Evolutionary conservation across 164 flowering plant species (phyloP).

Genomic region (Magnolia sinica): DNA sequence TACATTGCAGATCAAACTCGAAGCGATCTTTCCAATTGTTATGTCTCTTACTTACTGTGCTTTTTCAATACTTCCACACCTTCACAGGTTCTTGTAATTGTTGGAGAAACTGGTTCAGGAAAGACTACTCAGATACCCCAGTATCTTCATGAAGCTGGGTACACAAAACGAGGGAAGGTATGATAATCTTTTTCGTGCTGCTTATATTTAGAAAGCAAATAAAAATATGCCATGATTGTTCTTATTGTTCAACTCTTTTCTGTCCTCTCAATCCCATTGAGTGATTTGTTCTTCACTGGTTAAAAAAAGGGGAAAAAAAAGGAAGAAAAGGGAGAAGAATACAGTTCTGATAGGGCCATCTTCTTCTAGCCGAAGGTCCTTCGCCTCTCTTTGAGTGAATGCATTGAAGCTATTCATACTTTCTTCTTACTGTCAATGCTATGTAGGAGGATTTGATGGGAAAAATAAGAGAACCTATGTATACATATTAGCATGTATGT

Average conservation of each 20-base stretch:
- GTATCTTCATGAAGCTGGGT: constrained; percentile 96
- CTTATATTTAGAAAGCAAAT: not conserved
- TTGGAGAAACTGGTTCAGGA: constrained; percentile 99
- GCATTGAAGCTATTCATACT: no score
- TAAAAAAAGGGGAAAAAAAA: not conserved
- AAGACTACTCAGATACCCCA: constrained; percentile 98
- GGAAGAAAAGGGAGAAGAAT: no score
- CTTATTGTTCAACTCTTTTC: not conserved
- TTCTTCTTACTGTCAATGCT: no score
- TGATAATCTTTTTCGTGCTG: not conserved
- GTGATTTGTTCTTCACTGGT: not conserved
- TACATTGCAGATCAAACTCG: not conserved
- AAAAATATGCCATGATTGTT: not conserved
- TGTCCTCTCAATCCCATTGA: not conserved
- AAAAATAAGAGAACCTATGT: no score
- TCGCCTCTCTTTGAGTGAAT: no score
- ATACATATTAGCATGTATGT: no score
- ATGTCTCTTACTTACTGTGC: not conserved
- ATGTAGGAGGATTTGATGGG: no score
- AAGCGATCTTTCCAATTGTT: not conserved
- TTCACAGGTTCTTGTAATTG: constrained; percentile 78
- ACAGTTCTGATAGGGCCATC: not conserved
- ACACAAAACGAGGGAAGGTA: constrained; percentile 89
- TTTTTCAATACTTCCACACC: not conserved
- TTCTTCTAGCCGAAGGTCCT: no score